A percentile compares a stretch with the other conserved stretches of the same genome.
Conservation (phyloP, 2,329 filamentous ascomycete species). For the Trichoderma citrinoviride region DNA sequence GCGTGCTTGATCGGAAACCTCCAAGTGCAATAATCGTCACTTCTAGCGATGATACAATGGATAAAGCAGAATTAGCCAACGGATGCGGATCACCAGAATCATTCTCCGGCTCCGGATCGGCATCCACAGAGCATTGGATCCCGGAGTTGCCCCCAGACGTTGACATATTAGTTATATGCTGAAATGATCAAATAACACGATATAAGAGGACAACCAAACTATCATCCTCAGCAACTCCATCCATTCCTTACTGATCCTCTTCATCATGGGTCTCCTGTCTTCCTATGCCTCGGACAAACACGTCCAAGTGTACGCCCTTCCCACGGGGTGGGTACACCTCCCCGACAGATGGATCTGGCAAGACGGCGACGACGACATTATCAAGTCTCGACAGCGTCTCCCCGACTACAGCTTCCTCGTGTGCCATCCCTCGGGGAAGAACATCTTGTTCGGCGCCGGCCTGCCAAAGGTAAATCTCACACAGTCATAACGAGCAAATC, state of each 20-base stretch:
- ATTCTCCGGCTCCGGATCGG: too few relatives aligned
- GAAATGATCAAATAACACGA: too few relatives aligned
- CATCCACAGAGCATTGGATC: too few relatives aligned
- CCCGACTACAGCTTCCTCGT: neutral
- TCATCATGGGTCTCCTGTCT: neutral
- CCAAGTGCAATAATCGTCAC: too few relatives aligned
- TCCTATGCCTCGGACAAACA: neutral
- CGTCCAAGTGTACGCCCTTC: neutral
- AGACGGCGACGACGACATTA: neutral
- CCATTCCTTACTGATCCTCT: neutral
- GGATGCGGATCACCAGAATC: too few relatives aligned
- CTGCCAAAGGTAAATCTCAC: neutral
- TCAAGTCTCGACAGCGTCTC: neutral
- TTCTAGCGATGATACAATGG: too few relatives aligned
- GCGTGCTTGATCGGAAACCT: too few relatives aligned
- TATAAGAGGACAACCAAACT: too few relatives aligned
- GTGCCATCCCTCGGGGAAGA: neutral
- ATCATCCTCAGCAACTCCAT: too few relatives aligned
- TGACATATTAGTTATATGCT: too few relatives aligned
- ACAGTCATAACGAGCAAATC: neutral
- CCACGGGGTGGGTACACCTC: neutral
- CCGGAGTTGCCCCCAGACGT: too few relatives aligned
- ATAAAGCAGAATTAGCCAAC: too few relatives aligned
- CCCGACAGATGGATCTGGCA: neutral
- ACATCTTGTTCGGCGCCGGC: neutral